Conservation (phyloP, 2,329 filamentous ascomycete genomes). For the Bimuria novae-zelandiae region DNA sequence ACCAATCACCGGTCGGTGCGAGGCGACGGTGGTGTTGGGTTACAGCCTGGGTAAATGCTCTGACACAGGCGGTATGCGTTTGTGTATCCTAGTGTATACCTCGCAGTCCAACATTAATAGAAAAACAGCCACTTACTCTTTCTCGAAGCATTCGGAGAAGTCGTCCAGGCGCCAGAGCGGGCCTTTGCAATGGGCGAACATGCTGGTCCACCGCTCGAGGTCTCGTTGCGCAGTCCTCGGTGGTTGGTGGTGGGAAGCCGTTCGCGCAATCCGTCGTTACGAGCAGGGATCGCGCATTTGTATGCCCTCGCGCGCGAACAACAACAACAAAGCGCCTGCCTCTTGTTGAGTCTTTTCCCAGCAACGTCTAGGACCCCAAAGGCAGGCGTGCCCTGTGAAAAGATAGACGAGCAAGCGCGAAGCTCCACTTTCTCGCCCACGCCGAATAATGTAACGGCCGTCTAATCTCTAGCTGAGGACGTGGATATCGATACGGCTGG, state of each 20-base stretch:
- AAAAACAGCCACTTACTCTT: constrained; percentile 62
- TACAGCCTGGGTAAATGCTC: background rate
- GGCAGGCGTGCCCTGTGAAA: constrained; percentile 1
- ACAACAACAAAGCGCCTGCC: background rate
- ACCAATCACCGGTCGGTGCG: background rate
- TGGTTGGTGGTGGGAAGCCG: constrained; percentile 3
- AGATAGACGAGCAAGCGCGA: background rate
- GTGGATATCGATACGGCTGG: too few relatives aligned
- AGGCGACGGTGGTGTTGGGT: background rate
- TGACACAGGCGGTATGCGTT: background rate
- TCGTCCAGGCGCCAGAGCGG: constrained; percentile 66
- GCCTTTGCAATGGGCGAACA: constrained; percentile 62
- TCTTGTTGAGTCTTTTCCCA: background rate
- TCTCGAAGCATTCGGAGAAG: constrained; percentile 65
- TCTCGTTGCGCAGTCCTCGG: constrained; percentile 1
- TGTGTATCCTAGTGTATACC: background rate
- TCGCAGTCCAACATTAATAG: background rate
- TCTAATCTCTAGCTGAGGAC: too few relatives aligned
- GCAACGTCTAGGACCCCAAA: background rate
- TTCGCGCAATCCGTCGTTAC: constrained; percentile 4
- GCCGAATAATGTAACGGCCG: too few relatives aligned
- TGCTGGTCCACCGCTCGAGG: constrained; percentile 30
- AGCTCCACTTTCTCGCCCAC: constrained; percentile 2
- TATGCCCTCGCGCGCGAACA: background rate
- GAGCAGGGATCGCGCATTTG: constrained; percentile 10